Conservation (phyloP, 2,329 filamentous ascomycete genomes). For the Trichoderma sp. region DNA sequence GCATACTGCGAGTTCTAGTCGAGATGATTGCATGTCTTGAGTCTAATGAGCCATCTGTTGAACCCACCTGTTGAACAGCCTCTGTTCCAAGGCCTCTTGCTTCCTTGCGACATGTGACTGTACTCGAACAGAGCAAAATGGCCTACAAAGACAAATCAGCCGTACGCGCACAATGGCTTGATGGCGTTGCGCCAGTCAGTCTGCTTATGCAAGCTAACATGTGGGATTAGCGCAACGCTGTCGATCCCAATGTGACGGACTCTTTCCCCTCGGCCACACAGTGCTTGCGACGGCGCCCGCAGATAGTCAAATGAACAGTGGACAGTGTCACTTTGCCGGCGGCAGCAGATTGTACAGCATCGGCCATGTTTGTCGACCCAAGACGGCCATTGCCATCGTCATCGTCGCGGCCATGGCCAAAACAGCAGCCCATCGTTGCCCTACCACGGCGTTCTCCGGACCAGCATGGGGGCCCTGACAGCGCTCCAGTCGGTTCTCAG, state of each 20-base stretch:
- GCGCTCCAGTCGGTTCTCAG: neutral
- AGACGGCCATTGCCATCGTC: neutral
- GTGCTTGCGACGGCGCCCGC: neutral
- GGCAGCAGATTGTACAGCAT: neutral
- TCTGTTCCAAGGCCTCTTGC: too few relatives aligned
- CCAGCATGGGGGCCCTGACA: neutral
- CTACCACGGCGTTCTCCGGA: neutral
- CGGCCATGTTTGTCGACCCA: neutral
- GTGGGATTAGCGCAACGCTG: neutral
- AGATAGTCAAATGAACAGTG: neutral
- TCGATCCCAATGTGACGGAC: conserved; percentile 4
- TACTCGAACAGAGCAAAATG: too few relatives aligned
- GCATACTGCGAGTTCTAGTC: neutral
- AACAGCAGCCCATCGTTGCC: neutral
- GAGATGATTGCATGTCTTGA: neutral
- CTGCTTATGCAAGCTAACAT: conserved; percentile 8
- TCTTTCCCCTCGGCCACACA: neutral
- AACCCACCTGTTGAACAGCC: too few relatives aligned
- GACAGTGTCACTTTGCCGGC: neutral
- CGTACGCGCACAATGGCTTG: neutral
- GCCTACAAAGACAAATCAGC: neutral
- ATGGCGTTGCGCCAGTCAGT: neutral
- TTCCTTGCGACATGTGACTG: neutral
- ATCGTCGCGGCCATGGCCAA: neutral
- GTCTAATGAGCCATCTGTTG: too few relatives aligned